phyloP scores from a whole-genome alignment of 2,329 filamentous ascomycete genomes.

The Claviceps paspali region DNA sequence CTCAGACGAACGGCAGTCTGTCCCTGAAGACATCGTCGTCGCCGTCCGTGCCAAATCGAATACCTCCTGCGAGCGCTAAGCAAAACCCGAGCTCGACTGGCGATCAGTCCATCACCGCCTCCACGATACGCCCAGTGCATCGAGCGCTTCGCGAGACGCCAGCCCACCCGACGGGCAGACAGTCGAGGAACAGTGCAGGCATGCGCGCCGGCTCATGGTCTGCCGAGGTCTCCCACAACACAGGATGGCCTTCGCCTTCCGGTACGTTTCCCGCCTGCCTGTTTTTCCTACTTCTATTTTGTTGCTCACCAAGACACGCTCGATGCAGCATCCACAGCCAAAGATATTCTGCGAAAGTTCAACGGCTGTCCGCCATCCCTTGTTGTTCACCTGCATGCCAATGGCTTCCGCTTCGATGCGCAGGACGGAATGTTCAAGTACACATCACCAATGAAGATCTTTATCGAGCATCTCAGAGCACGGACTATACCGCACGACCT shows the following conservation, averaged over 20 bases:
- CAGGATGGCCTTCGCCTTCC: slow-evolving; percentile 35
- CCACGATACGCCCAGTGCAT: slow-evolving; percentile 34
- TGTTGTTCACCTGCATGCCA: slow-evolving; percentile 70
- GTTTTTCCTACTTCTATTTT: background rate
- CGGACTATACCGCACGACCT: slow-evolving; percentile 83
- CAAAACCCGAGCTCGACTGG: slow-evolving; percentile 19
- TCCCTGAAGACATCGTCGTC: slow-evolving; percentile 45
- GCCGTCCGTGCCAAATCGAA: slow-evolving; percentile 40
- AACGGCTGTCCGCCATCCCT: slow-evolving; percentile 63
- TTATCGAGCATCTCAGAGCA: slow-evolving; percentile 60
- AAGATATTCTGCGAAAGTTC: slow-evolving; percentile 74
- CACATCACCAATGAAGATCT: slow-evolving; percentile 75
- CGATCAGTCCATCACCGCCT: slow-evolving; percentile 23
- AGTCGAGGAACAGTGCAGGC: slow-evolving; percentile 35
- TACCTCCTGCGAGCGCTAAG: slow-evolving; percentile 31
- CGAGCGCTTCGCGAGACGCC: slow-evolving; percentile 43
- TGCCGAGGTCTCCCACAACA: slow-evolving; percentile 24
- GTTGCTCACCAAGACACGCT: too few species aligned
- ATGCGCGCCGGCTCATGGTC: slow-evolving; percentile 32
- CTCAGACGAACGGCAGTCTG: slow-evolving; percentile 48
- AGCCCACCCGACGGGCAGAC: slow-evolving; percentile 27
- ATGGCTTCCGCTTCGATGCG: slow-evolving; percentile 81
- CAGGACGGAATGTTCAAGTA: slow-evolving; percentile 89
- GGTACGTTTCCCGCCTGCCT: slow-evolving; percentile 19
- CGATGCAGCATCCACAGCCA: slow-evolving; percentile 54